Conservation (phyloP, 1,284 basidiomycete genomes). For the Peniophora sp. region DNA sequence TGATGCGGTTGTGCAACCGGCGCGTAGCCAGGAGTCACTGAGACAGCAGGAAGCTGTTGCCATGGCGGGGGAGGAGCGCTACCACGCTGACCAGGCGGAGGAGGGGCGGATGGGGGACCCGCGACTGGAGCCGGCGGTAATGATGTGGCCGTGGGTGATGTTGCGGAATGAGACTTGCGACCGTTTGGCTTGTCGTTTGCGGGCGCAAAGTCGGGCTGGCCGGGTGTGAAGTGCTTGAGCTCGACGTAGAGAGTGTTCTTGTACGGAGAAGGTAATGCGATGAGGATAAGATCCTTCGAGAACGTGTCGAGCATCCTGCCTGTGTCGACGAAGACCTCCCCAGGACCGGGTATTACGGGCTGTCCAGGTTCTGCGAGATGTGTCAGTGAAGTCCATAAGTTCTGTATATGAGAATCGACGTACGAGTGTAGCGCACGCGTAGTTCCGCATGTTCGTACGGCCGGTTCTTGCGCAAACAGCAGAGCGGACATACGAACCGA, state of each 20-base stretch:
- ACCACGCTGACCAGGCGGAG: neutral
- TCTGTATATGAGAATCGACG: slow-evolving; percentile 18
- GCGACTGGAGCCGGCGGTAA: slow-evolving; percentile 6
- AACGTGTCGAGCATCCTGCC: slow-evolving; percentile 65
- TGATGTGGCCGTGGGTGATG: neutral
- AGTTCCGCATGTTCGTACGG: slow-evolving; percentile 66
- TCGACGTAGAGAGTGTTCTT: slow-evolving; percentile 68
- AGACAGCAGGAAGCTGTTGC: neutral
- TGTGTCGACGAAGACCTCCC: slow-evolving; percentile 58
- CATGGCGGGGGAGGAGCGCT: neutral
- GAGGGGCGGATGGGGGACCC: slow-evolving; percentile 16
- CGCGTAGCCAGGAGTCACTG: neutral
- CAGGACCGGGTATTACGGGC: slow-evolving; percentile 32
- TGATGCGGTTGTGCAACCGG: neutral
- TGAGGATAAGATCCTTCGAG: slow-evolving; percentile 64
- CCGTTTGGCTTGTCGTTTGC: slow-evolving; percentile 5
- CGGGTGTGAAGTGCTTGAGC: slow-evolving; percentile 54
- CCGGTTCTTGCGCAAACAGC: slow-evolving; percentile 63
- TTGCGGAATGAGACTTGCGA: slow-evolving; percentile 4
- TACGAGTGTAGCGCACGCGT: slow-evolving; percentile 58
- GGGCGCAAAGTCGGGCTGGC: slow-evolving; percentile 31
- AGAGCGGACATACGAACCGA: slow-evolving; percentile 51
- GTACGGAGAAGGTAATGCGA: slow-evolving; percentile 53
- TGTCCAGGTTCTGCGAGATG: slow-evolving; percentile 5
- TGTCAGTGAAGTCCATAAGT: slow-evolving; percentile 6